Evolutionary conservation across 2,329 filamentous ascomycete species (phyloP), one percentile per base, ranked within the genome.

Genomic region (Calcarisporium arbuscula): DNA sequence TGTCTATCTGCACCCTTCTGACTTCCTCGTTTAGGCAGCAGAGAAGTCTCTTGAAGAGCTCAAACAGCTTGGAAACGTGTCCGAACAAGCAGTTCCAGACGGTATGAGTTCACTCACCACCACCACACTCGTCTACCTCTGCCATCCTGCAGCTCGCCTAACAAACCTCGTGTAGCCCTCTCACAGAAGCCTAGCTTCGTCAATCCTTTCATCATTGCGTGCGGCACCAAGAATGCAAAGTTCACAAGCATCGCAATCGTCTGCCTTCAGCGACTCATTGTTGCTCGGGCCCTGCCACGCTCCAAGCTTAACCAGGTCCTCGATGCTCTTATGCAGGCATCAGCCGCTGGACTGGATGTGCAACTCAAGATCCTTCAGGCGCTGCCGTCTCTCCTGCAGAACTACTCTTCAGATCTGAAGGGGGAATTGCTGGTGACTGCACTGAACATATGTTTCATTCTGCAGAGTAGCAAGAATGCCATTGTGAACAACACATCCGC

Each of bases 311-410:
- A 81, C 54, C 88, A 95, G 56, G 83, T 95, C 11, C 71, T 98
- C 4, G 85, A 94, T 51, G 88, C 89, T 7, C 72, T 98, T 47
- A 82, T 82, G 54, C 85, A 95, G 55, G 89, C 85, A 31, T 83
- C 85, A 46, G 88, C 68, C 57, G 82, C 86, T 53, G 68, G 77
- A 11, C 64, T 95, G 39, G 92, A 98, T 62, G 84, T 95, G 4
- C 92, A 98, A 54, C 76, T 98, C 46, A 96, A 96, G 60, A 92
- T 96, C 34, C 67, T 98, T 11, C 92, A 98, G 57, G 87, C 88
- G 2, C 64, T 98, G 12, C 92, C 92, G 5, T 86, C 88, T 2
- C 62, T 98, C 22, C 64, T 96, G 17, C 89, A 95, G 47, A 94
- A 95, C 50, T 96, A 96, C 60, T 78, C 85, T 0, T 70, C 74